Base-by-base conservation (phyloP, 2,329 filamentous ascomycete genomes). In the Lasiodiplodia hormozganensis region DNA sequence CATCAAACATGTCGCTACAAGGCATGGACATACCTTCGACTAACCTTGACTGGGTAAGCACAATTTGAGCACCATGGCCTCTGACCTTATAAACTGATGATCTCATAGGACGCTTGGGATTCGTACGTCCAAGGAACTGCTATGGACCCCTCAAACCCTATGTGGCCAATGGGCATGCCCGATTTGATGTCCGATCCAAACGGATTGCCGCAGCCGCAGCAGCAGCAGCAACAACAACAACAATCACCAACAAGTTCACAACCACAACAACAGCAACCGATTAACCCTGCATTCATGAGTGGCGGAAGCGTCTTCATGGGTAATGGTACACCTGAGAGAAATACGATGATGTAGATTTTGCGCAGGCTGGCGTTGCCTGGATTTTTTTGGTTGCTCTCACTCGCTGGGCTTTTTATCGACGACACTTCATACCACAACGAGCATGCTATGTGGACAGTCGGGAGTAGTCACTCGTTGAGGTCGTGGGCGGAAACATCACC, bases 81-180 rank as follows among this genome's bases (percentile, higher is more conserved):
- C 12, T 16, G 6, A 7, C 38, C 40, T 11, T 53, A 11, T 28
- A 25, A 6, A 51, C 73, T 79, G 67, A 80, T 75, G 74, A 74
- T 69, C 53, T 52, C 66, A 62, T 57, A 90, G 88, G 87, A 90
- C 70, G 88, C 88, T 34, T 91, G 89, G 89, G 89, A 92, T 74
- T 87, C 85, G 7, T 91, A 90, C 72, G 87, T 91, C 58, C 89
- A 91, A 76, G 88, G 86, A 65, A 83, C 86, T 6, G 83, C 73
- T 47, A 76, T 82, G 68, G 82, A 84, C 60, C 73, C 78, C 2
- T 74, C 74, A 12, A 78, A 77, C 68, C 77, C 77, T 23, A 81
- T 83, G 74, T 84, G 82, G 73, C 81, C 82, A 0, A 81, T 82
- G 80, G 82, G 82, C 54, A 54, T 70, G 34, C 58, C 66, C 2